Evolutionary conservation across 1,284 basidiomycete species (phyloP).

Genomic region (Apiotrichum brassicae): DNA sequence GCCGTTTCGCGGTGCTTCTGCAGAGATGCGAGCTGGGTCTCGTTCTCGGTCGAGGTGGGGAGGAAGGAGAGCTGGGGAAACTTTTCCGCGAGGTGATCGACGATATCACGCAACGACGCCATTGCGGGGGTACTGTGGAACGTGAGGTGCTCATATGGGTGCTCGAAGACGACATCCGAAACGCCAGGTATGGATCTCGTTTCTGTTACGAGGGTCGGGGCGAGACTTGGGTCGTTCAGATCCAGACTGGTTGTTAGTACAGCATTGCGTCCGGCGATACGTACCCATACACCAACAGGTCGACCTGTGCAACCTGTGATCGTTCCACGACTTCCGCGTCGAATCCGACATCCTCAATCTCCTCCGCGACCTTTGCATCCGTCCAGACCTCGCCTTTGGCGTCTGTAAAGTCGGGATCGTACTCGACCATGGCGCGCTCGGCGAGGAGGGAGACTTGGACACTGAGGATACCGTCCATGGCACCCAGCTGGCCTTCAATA

Average conservation of each 20-base stretch:
- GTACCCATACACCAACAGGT: conserved; percentile 44
- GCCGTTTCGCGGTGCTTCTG: conserved; percentile 85
- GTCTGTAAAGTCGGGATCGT: conserved; percentile 56
- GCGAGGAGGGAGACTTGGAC: conserved; percentile 90
- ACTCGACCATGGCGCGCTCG: conserved; percentile 86
- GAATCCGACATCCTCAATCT: conserved; percentile 47
- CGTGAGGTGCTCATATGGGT: conserved; percentile 65
- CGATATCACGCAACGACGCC: conserved; percentile 72
- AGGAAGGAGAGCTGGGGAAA: conserved; percentile 44
- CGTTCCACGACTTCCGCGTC: conserved; percentile 45
- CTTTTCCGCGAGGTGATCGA: conserved; percentile 71
- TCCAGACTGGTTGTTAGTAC: no score
- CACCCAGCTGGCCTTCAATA: conserved; percentile 86
- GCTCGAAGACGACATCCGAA: conserved; percentile 62
- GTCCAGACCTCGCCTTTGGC: conserved; percentile 56
- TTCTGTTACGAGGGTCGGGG: conserved; percentile 22
- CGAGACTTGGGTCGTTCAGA: conserved; percentile 28
- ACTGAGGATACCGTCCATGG: conserved; percentile 75
- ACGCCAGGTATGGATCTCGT: conserved; percentile 64
- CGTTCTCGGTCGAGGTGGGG: conserved; percentile 37
- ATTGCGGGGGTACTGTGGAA: conserved; percentile 70
- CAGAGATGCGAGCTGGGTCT: conserved; percentile 81
- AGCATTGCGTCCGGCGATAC: no score
- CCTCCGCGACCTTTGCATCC: conserved; percentile 67
- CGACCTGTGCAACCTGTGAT: conserved; percentile 28